These are phyloP conservation scores for Sarocladiaceae sp. DNA, from an alignment of 2,329 filamentous ascomycete species.

Conservation along the genomic window DNA sequence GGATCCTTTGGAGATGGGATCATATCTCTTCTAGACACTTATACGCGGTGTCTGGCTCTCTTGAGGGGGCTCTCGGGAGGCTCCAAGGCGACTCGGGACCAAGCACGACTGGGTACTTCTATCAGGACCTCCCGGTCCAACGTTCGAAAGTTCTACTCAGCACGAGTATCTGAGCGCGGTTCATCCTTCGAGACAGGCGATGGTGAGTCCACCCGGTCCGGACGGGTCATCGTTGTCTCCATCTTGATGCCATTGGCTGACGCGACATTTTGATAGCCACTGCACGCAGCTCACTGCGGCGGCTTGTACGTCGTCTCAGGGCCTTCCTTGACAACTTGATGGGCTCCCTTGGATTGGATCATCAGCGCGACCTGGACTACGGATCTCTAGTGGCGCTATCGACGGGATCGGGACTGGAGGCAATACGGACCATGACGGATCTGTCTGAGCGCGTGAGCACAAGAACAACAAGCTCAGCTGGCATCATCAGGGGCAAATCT, in stretches of 20 bases:
- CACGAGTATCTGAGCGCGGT: conserved; percentile 33
- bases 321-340: conserved; percentile 25
- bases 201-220: conserved; percentile 27
- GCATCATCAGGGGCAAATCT: conserved; percentile 11
- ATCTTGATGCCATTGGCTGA: conserved; percentile 9
- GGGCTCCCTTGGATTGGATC: conserved; percentile 21
- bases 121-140: conserved; percentile 33
- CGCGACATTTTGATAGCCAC: conserved; percentile 22
- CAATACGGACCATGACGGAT: conserved; percentile 41
- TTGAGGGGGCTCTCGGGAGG: conserved; percentile 27
- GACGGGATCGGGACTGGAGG: conserved; percentile 39
- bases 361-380: conserved; percentile 34
- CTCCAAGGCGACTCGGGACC: conserved; percentile 15
- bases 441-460: conserved; percentile 30
- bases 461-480: not conserved
- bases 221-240: not conserved
- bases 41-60: conserved; percentile 37
- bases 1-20: conserved; percentile 38
- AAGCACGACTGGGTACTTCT: conserved; percentile 26
- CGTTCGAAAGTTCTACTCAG: conserved; percentile 36
- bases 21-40: conserved; percentile 38
- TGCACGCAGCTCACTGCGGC: conserved; percentile 32
- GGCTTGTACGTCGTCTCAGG: conserved; percentile 36
- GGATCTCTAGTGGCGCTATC: conserved; percentile 40
- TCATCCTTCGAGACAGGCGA: conserved; percentile 40